A percentile compares a stretch with the other conserved stretches of the same genome.
Conservation (phyloP, 2,329 filamentous ascomycete genomes). For the Cercospora nicotianae region DNA sequence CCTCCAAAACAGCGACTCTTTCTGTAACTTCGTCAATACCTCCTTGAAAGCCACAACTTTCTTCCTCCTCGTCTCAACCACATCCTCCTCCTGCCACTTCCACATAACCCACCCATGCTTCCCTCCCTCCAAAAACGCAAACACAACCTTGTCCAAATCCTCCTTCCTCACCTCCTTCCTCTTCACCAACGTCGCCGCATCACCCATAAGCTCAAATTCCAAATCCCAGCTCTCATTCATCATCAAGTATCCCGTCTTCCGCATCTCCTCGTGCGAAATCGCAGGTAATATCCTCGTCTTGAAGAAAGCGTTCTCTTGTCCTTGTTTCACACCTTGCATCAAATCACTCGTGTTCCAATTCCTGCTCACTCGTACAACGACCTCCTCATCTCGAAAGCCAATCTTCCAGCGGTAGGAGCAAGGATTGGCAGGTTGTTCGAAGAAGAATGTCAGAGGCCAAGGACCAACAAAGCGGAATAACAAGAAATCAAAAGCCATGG, state of each 20-base stretch:
- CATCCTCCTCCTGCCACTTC: constrained; percentile 44
- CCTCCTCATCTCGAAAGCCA: constrained; percentile 76
- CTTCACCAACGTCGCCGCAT: constrained; percentile 68
- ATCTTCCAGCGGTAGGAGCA: constrained; percentile 70
- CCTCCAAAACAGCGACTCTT: constrained; percentile 85
- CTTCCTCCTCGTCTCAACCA: constrained; percentile 64
- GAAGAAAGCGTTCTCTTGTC: constrained; percentile 57
- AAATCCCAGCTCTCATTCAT: constrained; percentile 85
- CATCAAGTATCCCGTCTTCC: constrained; percentile 84
- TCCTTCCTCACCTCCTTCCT: constrained; percentile 59
- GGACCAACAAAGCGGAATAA: constrained; percentile 47
- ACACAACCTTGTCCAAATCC: constrained; percentile 69
- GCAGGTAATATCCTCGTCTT: constrained; percentile 65
- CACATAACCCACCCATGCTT: constrained; percentile 60
- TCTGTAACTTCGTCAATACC: constrained; percentile 70
- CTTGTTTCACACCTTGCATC: constrained; percentile 54
- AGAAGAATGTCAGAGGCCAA: constrained; percentile 55
- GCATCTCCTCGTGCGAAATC: constrained; percentile 65
- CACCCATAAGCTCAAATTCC: constrained; percentile 78
- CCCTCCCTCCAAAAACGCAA: constrained; percentile 65
- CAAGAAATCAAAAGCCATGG: constrained; percentile 72
- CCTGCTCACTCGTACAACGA: constrained; percentile 76
- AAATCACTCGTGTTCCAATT: constrained; percentile 66
- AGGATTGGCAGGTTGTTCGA: constrained; percentile 65
- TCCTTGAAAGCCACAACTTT: constrained; percentile 82